A percentile compares a stretch with the other conserved stretches of the same genome.
These are phyloP conservation scores for Ophiosphaerella herpotricha DNA, from an alignment of 2,329 filamentous ascomycete species.

Conservation along the genomic window DNA sequence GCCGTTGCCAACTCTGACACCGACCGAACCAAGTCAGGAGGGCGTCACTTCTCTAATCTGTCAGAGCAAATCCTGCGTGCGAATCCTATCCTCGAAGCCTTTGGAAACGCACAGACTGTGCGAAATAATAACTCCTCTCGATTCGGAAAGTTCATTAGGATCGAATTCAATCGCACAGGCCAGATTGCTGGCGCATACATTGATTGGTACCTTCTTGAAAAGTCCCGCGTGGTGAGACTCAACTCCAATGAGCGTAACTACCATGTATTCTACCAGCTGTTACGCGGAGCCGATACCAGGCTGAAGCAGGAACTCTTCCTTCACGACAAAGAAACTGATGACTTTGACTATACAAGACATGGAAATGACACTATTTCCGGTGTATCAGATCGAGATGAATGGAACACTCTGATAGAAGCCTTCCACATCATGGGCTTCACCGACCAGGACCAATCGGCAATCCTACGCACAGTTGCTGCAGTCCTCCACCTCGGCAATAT, in stretches of 20 bases:
- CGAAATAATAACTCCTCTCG: conserved; percentile 98
- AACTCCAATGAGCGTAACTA: conserved; percentile 92
- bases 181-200: conserved; percentile 96
- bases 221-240: conserved; percentile 92
- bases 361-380: conserved; percentile 92
- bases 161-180: conserved; percentile 86
- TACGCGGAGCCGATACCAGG: conserved; percentile 76
- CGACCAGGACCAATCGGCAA: conserved; percentile 78
- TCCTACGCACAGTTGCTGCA: conserved; percentile 85
- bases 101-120: conserved; percentile 97
- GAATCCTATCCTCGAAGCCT: conserved; percentile 96
- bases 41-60: conserved; percentile 76
- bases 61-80: conserved; percentile 95
- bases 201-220: conserved; percentile 97
- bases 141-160: conserved; percentile 98
- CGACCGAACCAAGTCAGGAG: conserved; percentile 62
- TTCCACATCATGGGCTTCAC: conserved; percentile 94
- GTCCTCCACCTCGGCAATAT: conserved; percentile 95
- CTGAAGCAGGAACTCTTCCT: conserved; percentile 80
- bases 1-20: conserved; percentile 88
- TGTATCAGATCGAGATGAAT: conserved; percentile 88
- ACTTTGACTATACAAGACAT: conserved; percentile 89
- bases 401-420: conserved; percentile 86
- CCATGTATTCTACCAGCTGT: conserved; percentile 94
- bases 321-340: conserved; percentile 73